Percentiles rank a stretch among this genome's conserved stretches.
Conservation (phyloP, 257 asterid species). For the Galeopsis tetrahit region DNA sequence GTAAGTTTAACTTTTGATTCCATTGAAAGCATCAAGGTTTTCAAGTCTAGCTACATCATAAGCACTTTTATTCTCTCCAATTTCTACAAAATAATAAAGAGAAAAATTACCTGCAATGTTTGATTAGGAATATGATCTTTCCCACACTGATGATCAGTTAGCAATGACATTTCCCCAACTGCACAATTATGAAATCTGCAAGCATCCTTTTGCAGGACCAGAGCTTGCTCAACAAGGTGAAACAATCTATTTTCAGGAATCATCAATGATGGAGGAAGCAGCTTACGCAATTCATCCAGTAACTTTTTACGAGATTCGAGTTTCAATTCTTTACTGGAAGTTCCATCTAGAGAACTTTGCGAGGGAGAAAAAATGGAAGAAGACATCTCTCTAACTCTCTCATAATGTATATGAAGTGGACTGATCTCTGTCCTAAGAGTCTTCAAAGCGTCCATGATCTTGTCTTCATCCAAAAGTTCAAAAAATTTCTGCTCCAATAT, state of each 20-base stretch:
- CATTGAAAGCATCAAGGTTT: background rate
- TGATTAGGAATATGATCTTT: constrained; percentile 73
- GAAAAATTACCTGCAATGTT: constrained; percentile 65
- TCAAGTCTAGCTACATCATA: background rate
- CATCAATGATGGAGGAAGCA: constrained; percentile 77
- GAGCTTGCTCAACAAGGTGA: constrained; percentile 88
- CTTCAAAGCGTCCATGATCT: constrained; percentile 73
- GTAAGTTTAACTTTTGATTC: background rate
- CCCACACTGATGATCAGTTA: constrained; percentile 80
- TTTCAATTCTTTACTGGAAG: constrained; percentile 45
- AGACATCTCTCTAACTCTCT: constrained; percentile 70
- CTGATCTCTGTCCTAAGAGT: constrained; percentile 79
- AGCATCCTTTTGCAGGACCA: constrained; percentile 67
- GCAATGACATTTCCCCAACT: constrained; percentile 66
- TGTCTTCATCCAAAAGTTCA: constrained; percentile 64
- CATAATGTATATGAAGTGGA: constrained; percentile 54
- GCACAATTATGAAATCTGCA: constrained; percentile 81
- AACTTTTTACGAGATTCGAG: constrained; percentile 54
- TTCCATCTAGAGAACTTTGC: constrained; percentile 39
- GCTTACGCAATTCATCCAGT: constrained; percentile 67
- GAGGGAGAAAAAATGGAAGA: constrained; percentile 57
- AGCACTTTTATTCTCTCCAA: background rate
- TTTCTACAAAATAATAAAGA: constrained; percentile 20
- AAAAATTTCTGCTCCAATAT: constrained; percentile 84
- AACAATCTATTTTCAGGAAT: constrained; percentile 75